Conservation (phyloP, 1,139 yeast genomes). For the Zygosaccharomyces pseudobailii region DNA sequence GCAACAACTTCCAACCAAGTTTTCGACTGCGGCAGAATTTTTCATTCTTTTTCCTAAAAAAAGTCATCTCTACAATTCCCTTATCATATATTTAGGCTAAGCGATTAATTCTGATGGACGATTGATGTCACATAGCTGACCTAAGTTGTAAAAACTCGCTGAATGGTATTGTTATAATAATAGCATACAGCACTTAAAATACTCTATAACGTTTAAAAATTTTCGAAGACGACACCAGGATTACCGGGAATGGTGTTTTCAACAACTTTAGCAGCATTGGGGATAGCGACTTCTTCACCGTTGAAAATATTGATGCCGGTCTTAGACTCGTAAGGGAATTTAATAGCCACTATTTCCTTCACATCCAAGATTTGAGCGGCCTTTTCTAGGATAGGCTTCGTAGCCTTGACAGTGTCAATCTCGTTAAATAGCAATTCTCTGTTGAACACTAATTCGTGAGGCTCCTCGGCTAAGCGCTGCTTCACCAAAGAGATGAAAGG, state of each 20-base stretch:
- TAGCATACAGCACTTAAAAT: background rate
- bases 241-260: constrained; percentile 89
- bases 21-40: too few species aligned
- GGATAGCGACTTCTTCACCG: constrained; percentile 66
- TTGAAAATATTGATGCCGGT: constrained; percentile 61
- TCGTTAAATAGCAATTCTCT: constrained; percentile 83
- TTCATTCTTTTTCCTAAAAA: too few species aligned
- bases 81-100: too few species aligned
- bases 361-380: constrained; percentile 56
- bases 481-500: constrained; percentile 87
- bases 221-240: constrained; percentile 79
- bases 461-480: constrained; percentile 63
- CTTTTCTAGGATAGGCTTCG: constrained; percentile 54
- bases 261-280: constrained; percentile 60
- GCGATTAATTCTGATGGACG: too few species aligned
- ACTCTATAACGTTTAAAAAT: constrained; percentile 35
- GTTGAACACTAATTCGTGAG: constrained; percentile 75
- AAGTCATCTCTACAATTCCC: too few species aligned
- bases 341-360: constrained; percentile 53
- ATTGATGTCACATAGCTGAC: background rate
- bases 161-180: constrained; percentile 3
- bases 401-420: constrained; percentile 53
- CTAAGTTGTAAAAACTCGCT: background rate
- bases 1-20: too few species aligned
- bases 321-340: constrained; percentile 54